phyloP scores from a whole-genome alignment of 805 yeast species.

The Brettanomyces bruxellensis region DNA sequence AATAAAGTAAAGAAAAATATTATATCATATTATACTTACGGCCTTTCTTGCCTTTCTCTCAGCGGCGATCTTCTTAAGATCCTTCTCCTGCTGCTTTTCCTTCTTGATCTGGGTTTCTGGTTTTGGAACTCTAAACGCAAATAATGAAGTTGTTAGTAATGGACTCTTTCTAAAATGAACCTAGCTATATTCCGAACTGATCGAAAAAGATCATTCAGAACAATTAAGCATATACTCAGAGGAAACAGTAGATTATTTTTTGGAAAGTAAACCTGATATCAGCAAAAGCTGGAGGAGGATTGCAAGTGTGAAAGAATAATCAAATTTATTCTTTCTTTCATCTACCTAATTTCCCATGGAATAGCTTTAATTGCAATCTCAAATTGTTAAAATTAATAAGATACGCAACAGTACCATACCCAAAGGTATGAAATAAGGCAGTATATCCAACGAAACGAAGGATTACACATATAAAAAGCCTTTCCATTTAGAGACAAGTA shows the following conservation, averaged over 20 bases:
- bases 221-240: slow-evolving; percentile 19
- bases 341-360: slow-evolving; percentile 23
- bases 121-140: slow-evolving; percentile 32
- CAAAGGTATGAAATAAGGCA: not conserved
- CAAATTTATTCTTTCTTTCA: not conserved
- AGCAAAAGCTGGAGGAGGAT: slow-evolving; percentile 1
- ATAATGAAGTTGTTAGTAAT: slow-evolving; percentile 7
- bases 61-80: slow-evolving; percentile 70
- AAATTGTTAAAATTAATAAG: slow-evolving; percentile 5
- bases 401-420: slow-evolving; percentile 1
- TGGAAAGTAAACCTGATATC: not conserved
- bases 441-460: not conserved
- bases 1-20: not conserved
- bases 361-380: slow-evolving; percentile 19
- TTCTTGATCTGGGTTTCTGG: slow-evolving; percentile 87
- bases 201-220: slow-evolving; percentile 19
- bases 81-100: slow-evolving; percentile 70
- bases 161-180: not conserved
- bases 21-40: slow-evolving; percentile 46
- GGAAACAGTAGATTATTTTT: slow-evolving; percentile 19
- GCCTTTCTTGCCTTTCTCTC: slow-evolving; percentile 70
- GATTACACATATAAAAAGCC: slow-evolving; percentile 4
- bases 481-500: slow-evolving; percentile 24
- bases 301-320: too few relatives aligned
- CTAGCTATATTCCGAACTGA: slow-evolving; percentile 18